These are phyloP conservation scores for Phytophthora nicotianae DNA, from an alignment of 352 stramenopile species.

Conservation along the genomic window DNA sequence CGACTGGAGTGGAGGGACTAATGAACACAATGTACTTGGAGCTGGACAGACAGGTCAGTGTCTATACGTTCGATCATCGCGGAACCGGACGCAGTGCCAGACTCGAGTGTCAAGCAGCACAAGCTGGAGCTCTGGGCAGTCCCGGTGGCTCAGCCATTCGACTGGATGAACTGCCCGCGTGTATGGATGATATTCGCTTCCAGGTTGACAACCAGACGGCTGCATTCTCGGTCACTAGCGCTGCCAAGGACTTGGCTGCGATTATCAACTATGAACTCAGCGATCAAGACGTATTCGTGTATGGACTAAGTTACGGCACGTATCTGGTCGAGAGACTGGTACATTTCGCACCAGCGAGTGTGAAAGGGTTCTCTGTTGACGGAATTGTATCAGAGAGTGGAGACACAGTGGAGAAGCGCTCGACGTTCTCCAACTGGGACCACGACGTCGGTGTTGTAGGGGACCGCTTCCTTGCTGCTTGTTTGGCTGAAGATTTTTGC, in stretches of 20 bases:
- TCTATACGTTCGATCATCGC: slow-evolving; percentile 78
- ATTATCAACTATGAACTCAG: slow-evolving; percentile 52
- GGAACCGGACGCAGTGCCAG: slow-evolving; percentile 65
- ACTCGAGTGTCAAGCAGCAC: slow-evolving; percentile 55
- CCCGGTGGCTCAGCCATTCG: slow-evolving; percentile 53
- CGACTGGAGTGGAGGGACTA: slow-evolving; percentile 67
- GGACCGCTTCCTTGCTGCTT: slow-evolving; percentile 60
- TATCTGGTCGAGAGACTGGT: slow-evolving; percentile 72
- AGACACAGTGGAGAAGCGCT: slow-evolving; percentile 51
- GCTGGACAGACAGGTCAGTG: slow-evolving; percentile 52
- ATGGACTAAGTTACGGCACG: slow-evolving; percentile 80
- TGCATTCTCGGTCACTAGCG: slow-evolving; percentile 76
- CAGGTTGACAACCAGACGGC: slow-evolving; percentile 75
- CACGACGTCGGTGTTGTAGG: slow-evolving; percentile 69
- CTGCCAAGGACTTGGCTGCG: slow-evolving; percentile 63
- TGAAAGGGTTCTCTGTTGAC: slow-evolving; percentile 64
- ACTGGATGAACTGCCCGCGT: slow-evolving; percentile 62
- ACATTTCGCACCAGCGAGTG: slow-evolving; percentile 49
- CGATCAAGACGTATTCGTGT: slow-evolving; percentile 71
- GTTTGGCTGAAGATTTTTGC: slow-evolving; percentile 64
- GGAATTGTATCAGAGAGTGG: slow-evolving; percentile 71
- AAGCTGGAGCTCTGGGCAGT: slow-evolving; percentile 57
- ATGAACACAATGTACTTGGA: slow-evolving; percentile 64
- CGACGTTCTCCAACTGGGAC: slow-evolving; percentile 85
- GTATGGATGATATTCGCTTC: slow-evolving; percentile 75